A percentile compares a stretch with the other conserved stretches of the same genome.
phyloP scores from a whole-genome alignment of 495 filamentous ascomycete species.

The Aspergillus mulundensis region DNA sequence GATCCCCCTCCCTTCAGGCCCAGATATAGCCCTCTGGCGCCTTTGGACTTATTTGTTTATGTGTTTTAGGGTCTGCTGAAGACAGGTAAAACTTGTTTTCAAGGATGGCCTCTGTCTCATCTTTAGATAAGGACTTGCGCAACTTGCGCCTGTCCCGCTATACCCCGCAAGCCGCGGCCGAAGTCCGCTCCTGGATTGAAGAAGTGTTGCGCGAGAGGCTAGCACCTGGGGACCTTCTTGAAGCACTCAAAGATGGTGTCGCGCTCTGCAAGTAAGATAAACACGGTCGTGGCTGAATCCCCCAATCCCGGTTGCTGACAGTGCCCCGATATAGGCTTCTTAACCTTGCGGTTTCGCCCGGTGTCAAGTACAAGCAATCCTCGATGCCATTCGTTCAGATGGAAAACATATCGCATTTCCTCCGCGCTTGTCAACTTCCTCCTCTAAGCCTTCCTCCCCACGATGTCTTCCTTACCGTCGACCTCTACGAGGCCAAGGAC shows the following conservation, averaged over 20 bases:
- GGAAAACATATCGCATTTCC: constrained; percentile 98
- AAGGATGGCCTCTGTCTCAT: constrained; percentile 88
- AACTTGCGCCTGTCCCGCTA: constrained; percentile 90
- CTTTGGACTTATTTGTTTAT: constrained; percentile 1
- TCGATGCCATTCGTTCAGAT: constrained; percentile 98
- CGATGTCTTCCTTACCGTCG: constrained; percentile 95
- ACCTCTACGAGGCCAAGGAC: constrained; percentile 94
- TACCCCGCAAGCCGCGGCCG: constrained; percentile 85
- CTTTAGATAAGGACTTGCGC: constrained; percentile 92
- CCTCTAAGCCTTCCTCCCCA: constrained; percentile 87
- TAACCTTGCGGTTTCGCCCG: constrained; percentile 76
- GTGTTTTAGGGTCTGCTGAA: constrained; percentile 5
- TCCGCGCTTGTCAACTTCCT: constrained; percentile 75
- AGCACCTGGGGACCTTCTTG: constrained; percentile 70
- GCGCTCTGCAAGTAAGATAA: constrained; percentile 76
- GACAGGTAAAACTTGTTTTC: constrained; percentile 4
- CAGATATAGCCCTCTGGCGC: background rate
- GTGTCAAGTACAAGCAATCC: constrained; percentile 74
- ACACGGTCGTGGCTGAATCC: background rate
- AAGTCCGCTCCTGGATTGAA: constrained; percentile 85
- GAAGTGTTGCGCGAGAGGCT: constrained; percentile 70
- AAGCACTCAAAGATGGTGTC: constrained; percentile 82
- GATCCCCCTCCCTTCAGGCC: constrained; percentile 3
- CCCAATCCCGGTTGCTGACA: background rate
- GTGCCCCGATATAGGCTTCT: constrained; percentile 55